Percentiles rank a stretch among this genome's conserved stretches.
Conservation (phyloP, 2,329 filamentous ascomycete genomes). For the Colletotrichum sp. region DNA sequence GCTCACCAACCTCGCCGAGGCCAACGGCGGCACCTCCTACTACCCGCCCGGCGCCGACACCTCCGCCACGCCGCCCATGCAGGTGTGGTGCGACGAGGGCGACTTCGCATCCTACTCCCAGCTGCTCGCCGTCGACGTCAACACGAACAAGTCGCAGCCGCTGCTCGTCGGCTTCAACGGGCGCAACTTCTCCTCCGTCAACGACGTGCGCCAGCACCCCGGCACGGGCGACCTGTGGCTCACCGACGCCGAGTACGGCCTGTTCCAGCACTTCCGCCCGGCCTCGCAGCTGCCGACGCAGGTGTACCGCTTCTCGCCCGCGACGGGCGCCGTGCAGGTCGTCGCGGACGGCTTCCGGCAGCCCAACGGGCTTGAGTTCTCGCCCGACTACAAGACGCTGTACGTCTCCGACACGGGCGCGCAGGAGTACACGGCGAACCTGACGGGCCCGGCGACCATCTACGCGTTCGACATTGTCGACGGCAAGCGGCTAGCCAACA, state of each 20-base stretch:
- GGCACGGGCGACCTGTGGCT: slow-evolving; percentile 53
- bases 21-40: slow-evolving; percentile 26
- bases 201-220: slow-evolving; percentile 48
- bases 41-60: slow-evolving; percentile 21
- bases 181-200: slow-evolving; percentile 50
- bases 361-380: slow-evolving; percentile 52
- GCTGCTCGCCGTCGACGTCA: slow-evolving; percentile 19
- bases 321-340: slow-evolving; percentile 41
- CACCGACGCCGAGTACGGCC: slow-evolving; percentile 55
- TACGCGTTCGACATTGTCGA: slow-evolving; percentile 18
- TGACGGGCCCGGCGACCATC: slow-evolving; percentile 4
- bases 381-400: slow-evolving; percentile 46
- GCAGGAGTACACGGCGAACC: not conserved
- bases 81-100: slow-evolving; percentile 23
- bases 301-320: slow-evolving; percentile 52
- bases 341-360: slow-evolving; percentile 53
- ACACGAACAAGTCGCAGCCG: slow-evolving; percentile 24
- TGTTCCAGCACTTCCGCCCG: slow-evolving; percentile 50
- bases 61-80: slow-evolving; percentile 22
- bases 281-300: slow-evolving; percentile 47
- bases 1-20: slow-evolving; percentile 24
- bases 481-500: slow-evolving; percentile 35
- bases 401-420: slow-evolving; percentile 51
- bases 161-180: slow-evolving; percentile 14
- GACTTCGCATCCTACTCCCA: slow-evolving; percentile 10